Conservation (phyloP, 208 protist genomes). For the Wallacemonas sp. region DNA sequence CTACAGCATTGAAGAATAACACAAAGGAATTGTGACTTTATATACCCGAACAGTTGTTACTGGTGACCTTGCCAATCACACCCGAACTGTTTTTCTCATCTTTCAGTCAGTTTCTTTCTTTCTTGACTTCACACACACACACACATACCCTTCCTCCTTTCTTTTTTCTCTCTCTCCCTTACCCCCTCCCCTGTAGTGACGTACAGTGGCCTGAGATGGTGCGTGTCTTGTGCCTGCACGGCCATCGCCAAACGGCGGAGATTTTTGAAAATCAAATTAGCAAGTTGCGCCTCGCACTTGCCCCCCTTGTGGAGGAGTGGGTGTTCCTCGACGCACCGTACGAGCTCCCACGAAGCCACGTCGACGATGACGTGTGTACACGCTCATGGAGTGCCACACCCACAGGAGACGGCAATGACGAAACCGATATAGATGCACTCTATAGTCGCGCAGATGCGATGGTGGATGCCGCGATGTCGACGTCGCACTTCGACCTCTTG, state of each 20-base stretch:
- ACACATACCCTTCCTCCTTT: background rate
- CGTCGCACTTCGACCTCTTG: slow-evolving; percentile 45
- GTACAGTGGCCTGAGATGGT: too few species aligned
- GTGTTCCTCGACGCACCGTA: slow-evolving; percentile 70
- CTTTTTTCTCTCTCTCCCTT: background rate
- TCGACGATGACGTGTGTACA: slow-evolving; percentile 49
- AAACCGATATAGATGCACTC: slow-evolving; percentile 5
- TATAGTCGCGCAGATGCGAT: slow-evolving; percentile 58
- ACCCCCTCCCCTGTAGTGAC: background rate
- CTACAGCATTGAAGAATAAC: slow-evolving; percentile 7
- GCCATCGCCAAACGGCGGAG: slow-evolving; percentile 72
- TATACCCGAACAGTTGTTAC: too few species aligned
- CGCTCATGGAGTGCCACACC: slow-evolving; percentile 55
- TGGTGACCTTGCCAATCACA: too few species aligned
- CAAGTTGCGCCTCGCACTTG: slow-evolving; percentile 41
- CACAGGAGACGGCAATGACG: background rate
- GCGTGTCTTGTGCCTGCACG: slow-evolving; percentile 77
- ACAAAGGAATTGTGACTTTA: too few species aligned
- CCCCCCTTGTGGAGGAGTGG: too few species aligned
- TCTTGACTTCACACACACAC: background rate
- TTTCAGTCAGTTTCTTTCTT: background rate
- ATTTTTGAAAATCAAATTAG: slow-evolving; percentile 85
- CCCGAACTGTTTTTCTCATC: background rate
- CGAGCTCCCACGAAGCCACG: slow-evolving; percentile 34
- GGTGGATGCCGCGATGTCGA: slow-evolving; percentile 34